phyloP scores from a whole-genome alignment of 2,329 filamentous ascomycete genomes.

The Neoarthrinium moseri region DNA sequence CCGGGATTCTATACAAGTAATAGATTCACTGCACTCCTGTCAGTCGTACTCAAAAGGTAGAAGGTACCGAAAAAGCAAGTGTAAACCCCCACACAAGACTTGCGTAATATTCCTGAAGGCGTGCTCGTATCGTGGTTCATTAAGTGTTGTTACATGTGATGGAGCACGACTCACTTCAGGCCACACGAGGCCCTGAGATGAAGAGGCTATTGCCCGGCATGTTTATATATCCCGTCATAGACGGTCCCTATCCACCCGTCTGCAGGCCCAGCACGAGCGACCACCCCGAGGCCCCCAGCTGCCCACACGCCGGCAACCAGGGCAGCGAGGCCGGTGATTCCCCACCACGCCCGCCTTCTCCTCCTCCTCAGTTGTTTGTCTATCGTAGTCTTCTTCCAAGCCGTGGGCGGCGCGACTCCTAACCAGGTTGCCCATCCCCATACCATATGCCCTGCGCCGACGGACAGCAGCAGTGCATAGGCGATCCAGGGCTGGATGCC shows the following conservation, averaged over 20 bases:
- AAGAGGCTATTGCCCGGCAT: constrained; percentile 10
- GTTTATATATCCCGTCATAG: constrained; percentile 71
- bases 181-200: background rate
- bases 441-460: constrained; percentile 74
- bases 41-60: too few species aligned
- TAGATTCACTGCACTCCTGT: background rate
- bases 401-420: constrained; percentile 58
- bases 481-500: constrained; percentile 64
- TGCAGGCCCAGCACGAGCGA: constrained; percentile 68
- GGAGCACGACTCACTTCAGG: background rate
- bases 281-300: constrained; percentile 74
- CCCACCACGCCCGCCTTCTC: constrained; percentile 67
- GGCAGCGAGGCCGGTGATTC: constrained; percentile 64
- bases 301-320: constrained; percentile 71
- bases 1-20: background rate
- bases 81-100: too few species aligned
- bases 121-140: too few species aligned
- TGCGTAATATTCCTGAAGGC: too few species aligned
- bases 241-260: constrained; percentile 77
- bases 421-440: constrained; percentile 88
- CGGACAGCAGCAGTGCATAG: constrained; percentile 65
- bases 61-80: too few species aligned
- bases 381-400: constrained; percentile 44
- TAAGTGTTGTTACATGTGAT: background rate
- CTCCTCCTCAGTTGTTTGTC: constrained; percentile 52